Conservation (phyloP, 345 rosid genomes). For the Dovyalis caffra region DNA sequence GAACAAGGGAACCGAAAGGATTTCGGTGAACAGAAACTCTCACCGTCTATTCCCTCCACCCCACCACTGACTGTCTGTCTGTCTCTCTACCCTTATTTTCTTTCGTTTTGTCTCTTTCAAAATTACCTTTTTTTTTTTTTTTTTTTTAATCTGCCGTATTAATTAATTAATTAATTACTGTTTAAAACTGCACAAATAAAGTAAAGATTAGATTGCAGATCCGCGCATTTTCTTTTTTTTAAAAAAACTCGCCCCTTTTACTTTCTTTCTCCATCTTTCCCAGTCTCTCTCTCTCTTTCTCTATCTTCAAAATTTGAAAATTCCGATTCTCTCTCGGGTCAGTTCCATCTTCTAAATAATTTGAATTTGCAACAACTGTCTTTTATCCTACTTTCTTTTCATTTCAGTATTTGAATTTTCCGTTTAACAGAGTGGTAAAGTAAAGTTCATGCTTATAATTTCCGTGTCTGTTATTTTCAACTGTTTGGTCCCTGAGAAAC, state of each 20-base stretch:
- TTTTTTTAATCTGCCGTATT: background rate
- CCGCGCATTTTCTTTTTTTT: background rate
- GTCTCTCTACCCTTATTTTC: too few relatives aligned
- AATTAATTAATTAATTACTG: too few relatives aligned
- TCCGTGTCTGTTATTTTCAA: background rate
- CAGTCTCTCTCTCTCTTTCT: too few relatives aligned
- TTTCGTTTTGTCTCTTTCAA: background rate
- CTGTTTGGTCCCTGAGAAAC: slow-evolving; percentile 7
- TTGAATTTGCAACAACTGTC: too few relatives aligned
- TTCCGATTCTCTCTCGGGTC: background rate
- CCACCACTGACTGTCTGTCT: background rate
- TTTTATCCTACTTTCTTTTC: background rate
- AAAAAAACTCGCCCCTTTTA: background rate
- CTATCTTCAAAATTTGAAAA: background rate
- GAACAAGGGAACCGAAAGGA: background rate
- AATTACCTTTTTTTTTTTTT: background rate
- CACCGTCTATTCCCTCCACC: background rate
- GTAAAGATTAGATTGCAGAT: too few relatives aligned
- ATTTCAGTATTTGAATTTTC: background rate
- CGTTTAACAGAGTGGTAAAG: background rate
- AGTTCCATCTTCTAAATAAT: background rate
- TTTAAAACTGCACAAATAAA: too few relatives aligned
- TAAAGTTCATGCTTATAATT: background rate
- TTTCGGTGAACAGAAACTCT: background rate
- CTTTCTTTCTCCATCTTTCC: background rate